Evolutionary conservation across 2,329 filamentous ascomycete genomes (phyloP).

Genomic region (Alternaria metachromatica): DNA sequence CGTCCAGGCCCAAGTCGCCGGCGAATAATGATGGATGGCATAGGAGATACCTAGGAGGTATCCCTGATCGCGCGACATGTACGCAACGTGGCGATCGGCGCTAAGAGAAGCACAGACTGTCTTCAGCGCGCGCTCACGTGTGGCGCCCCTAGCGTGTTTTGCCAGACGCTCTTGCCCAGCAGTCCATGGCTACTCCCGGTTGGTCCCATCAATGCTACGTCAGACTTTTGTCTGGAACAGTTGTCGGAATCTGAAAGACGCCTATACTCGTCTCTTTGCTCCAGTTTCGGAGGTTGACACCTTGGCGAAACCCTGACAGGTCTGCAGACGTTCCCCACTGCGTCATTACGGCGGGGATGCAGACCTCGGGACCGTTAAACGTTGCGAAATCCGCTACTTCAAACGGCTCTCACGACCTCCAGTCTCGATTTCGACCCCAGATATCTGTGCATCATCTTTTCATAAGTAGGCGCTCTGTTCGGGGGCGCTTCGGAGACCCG

Average conservation of each 20-base stretch:
- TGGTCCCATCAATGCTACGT: background rate
- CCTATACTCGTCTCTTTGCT: background rate
- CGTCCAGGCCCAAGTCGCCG: background rate
- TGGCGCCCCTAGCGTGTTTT: background rate
- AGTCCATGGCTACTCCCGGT: background rate
- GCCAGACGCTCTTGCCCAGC: background rate
- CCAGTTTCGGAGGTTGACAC: background rate
- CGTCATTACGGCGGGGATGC: background rate
- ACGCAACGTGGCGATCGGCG: background rate
- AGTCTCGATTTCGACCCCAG: background rate
- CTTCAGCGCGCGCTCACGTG: slow-evolving; percentile 10
- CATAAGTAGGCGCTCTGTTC: background rate
- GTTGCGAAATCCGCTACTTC: background rate
- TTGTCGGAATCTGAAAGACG: background rate
- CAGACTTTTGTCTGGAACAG: background rate
- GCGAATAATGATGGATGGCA: background rate
- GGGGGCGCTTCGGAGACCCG: background rate
- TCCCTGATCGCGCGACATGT: background rate
- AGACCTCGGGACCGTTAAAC: background rate
- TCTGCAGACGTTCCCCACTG: background rate
- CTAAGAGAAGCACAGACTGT: slow-evolving; percentile 8
- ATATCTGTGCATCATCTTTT: background rate
- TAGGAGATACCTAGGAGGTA: background rate
- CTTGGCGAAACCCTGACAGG: slow-evolving; percentile 1
- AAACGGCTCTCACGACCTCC: background rate